A percentile compares a stretch with the other conserved stretches of the same genome.
phyloP scores from a whole-genome alignment of 2,329 filamentous ascomycete genomes.

The Colletotrichum sp. region DNA sequence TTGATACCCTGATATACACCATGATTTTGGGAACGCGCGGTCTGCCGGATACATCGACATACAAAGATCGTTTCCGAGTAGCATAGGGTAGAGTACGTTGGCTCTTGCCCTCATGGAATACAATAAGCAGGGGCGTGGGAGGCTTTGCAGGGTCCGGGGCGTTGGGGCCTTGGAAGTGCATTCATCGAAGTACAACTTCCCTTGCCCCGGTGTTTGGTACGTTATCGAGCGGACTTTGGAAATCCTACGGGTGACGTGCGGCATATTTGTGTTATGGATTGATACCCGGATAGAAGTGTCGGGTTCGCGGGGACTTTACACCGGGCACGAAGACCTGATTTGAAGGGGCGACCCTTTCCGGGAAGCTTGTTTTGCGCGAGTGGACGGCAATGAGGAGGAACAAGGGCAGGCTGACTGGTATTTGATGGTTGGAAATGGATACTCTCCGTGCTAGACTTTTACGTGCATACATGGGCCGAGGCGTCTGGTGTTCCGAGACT shows the following conservation, averaged over 20 bases:
- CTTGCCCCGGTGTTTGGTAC: background rate
- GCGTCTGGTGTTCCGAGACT: constrained; percentile 20
- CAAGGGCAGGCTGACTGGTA: background rate
- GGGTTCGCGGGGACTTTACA: constrained; percentile 1
- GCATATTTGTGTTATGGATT: background rate
- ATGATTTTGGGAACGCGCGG: background rate
- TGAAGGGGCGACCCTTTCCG: background rate
- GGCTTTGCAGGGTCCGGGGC: background rate
- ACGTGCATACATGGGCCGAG: constrained; percentile 12
- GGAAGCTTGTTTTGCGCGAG: background rate
- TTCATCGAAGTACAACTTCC: background rate
- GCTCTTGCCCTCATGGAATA: background rate
- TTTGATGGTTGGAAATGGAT: background rate
- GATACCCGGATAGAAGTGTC: constrained; percentile 20
- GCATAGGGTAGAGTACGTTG: background rate
- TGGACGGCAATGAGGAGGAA: background rate
- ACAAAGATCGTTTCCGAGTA: background rate
- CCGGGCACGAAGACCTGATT: background rate
- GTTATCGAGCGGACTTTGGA: background rate
- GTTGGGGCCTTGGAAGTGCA: background rate
- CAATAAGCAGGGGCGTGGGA: background rate
- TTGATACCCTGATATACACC: constrained; percentile 22
- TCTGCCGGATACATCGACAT: background rate
- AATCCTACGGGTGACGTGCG: background rate
- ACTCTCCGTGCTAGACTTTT: constrained; percentile 16